Conservation (phyloP, 257 asterid species). For the Paraleonurus japonicus region DNA sequence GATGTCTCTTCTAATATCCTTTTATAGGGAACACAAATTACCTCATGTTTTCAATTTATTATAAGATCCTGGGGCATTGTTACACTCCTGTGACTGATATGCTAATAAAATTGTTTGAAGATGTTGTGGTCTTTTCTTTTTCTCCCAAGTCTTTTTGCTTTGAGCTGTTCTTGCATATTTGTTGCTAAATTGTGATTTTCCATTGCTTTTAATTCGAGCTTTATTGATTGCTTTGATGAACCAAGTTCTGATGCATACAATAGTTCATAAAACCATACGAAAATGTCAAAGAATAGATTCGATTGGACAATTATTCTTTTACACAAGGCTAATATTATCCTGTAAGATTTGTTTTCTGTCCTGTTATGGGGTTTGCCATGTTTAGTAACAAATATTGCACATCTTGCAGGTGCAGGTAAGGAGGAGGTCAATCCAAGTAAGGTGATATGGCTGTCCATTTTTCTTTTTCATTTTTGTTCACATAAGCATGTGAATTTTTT, state of each 20-base stretch:
- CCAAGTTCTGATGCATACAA: background rate
- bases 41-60: slow-evolving; percentile 11
- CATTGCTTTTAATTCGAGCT: background rate
- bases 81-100: background rate
- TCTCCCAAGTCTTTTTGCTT: background rate
- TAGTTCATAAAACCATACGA: background rate
- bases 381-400: background rate
- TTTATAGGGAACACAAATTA: background rate
- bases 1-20: slow-evolving; percentile 5
- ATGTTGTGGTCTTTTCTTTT: background rate
- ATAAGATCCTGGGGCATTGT: slow-evolving; percentile 19
- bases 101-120: background rate
- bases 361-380: background rate
- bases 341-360: background rate
- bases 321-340: background rate
- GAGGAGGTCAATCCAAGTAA: background rate
- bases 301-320: background rate
- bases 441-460: background rate
- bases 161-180: background rate
- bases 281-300: background rate
- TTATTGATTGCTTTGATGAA: background rate
- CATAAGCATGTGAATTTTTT: slow-evolving; percentile 8
- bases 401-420: slow-evolving; percentile 29
- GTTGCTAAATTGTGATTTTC: background rate
- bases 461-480: background rate